A percentile compares a stretch with the other conserved stretches of the same genome.
Conservation (phyloP, 495 filamentous ascomycete genomes). For the Endocarpon pusillum region DNA sequence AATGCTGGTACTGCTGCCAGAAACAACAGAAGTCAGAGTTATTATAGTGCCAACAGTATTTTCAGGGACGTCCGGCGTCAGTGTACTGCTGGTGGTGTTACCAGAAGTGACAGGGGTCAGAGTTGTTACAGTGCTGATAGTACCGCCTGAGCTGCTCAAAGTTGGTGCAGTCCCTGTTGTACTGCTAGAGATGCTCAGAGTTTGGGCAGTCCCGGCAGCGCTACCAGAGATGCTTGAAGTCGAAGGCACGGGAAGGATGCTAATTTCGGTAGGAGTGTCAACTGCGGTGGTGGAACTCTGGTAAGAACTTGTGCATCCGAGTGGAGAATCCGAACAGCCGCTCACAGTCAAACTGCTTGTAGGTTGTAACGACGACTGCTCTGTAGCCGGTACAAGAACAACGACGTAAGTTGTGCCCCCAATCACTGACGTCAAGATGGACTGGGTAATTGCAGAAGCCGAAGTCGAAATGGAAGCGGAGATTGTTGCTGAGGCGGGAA, state of each 20-base stretch:
- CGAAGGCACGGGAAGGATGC: slow-evolving; percentile 49
- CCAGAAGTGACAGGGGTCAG: slow-evolving; percentile 37
- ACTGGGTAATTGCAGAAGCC: too few relatives aligned
- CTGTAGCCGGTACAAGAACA: too few relatives aligned
- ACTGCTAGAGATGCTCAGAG: slow-evolving; percentile 39
- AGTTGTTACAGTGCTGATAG: slow-evolving; percentile 25
- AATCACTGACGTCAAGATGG: too few relatives aligned
- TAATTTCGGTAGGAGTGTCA: too few relatives aligned
- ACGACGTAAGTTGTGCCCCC: too few relatives aligned
- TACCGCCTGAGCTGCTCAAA: slow-evolving; percentile 36
- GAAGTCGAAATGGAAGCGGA: too few relatives aligned
- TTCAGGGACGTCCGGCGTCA: slow-evolving; percentile 53
- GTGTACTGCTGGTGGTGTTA: slow-evolving; percentile 58
- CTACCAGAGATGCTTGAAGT: slow-evolving; percentile 38
- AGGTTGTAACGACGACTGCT: neutral
- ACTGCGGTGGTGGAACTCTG: too few relatives aligned
- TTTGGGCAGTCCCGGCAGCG: slow-evolving; percentile 48
- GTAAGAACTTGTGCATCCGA: too few relatives aligned
- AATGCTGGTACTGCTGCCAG: too few relatives aligned
- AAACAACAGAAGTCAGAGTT: neutral
- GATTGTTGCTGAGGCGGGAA: too few relatives aligned
- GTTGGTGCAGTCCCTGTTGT: slow-evolving; percentile 50
- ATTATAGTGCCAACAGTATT: slow-evolving; percentile 34
- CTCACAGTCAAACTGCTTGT: too few relatives aligned
- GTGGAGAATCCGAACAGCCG: too few relatives aligned